phyloP scores from a whole-genome alignment of 2,329 filamentous ascomycete species.

The Calycina marina region DNA sequence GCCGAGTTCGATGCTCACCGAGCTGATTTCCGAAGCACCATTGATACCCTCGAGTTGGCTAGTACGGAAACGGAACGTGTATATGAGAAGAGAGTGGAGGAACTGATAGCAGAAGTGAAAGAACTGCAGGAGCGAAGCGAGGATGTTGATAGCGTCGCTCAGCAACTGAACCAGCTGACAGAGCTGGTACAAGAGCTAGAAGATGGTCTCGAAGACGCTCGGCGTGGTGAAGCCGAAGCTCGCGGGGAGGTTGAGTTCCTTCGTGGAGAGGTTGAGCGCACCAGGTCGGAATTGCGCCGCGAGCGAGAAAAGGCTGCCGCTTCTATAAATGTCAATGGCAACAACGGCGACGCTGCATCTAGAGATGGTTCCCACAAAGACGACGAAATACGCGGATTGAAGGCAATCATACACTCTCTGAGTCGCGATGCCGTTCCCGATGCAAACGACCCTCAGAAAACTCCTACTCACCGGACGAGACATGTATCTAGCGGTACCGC shows the following conservation, averaged over 20 bases:
- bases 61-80: slow-evolving; percentile 91
- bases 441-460: slow-evolving; percentile 18
- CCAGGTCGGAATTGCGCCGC: slow-evolving; percentile 70
- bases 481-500: slow-evolving; percentile 30
- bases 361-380: slow-evolving; percentile 88
- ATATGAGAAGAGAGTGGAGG: slow-evolving; percentile 85
- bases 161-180: slow-evolving; percentile 86
- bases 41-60: slow-evolving; percentile 90
- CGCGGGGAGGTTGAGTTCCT: slow-evolving; percentile 92
- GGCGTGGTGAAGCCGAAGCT: slow-evolving; percentile 87
- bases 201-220: slow-evolving; percentile 87
- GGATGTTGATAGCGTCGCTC: slow-evolving; percentile 82
- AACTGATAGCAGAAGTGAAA: slow-evolving; percentile 67
- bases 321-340: slow-evolving; percentile 34
- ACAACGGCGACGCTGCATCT: slow-evolving; percentile 31
- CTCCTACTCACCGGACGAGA: slow-evolving; percentile 15
- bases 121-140: slow-evolving; percentile 71
- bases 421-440: slow-evolving; percentile 52
- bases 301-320: slow-evolving; percentile 73
- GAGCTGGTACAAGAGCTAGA: slow-evolving; percentile 94
- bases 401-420: slow-evolving; percentile 93
- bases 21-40: slow-evolving; percentile 90
- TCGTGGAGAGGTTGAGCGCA: slow-evolving; percentile 84
- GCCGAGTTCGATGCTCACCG: slow-evolving; percentile 89
- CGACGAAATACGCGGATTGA: slow-evolving; percentile 91